phyloP scores from a whole-genome alignment of 2,329 filamentous ascomycete species.

The Ascochyta koolunga region DNA sequence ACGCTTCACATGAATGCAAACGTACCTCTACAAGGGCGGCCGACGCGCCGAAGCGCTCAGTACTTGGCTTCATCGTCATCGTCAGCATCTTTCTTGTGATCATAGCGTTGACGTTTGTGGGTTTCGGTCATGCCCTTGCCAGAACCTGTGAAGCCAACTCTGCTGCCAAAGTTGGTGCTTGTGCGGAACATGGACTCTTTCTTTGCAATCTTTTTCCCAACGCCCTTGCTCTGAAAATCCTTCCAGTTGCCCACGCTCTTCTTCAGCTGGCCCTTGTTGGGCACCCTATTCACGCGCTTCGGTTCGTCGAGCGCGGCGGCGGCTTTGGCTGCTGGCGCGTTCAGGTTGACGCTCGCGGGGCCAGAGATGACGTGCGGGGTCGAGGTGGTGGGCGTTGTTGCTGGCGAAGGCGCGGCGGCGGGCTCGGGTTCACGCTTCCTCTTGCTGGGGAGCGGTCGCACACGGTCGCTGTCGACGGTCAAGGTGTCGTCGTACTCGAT shows the following conservation, averaged over 20 bases:
- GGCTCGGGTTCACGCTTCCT: conserved; percentile 83
- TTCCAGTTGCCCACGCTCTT: conserved; percentile 93
- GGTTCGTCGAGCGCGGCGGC: conserved; percentile 65
- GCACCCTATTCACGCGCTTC: conserved; percentile 77
- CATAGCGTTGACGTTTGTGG: conserved; percentile 77
- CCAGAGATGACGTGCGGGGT: conserved; percentile 65
- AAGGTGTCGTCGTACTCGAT: conserved; percentile 91
- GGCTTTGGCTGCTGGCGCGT: conserved; percentile 67
- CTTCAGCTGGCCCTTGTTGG: conserved; percentile 91
- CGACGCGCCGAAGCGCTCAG: conserved; percentile 4
- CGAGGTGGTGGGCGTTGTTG: conserved; percentile 48
- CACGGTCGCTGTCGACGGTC: conserved; percentile 62
- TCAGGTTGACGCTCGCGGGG: conserved; percentile 69
- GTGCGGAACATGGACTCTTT: conserved; percentile 98
- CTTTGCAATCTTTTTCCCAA: conserved; percentile 70
- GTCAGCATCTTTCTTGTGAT: conserved; percentile 61
- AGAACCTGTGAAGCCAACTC: conserved; percentile 96
- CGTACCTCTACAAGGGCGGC: neutral
- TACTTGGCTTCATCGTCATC: conserved; percentile 29
- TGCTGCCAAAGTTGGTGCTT: conserved; percentile 80
- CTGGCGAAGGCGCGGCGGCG: conserved; percentile 59
- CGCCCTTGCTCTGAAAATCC: conserved; percentile 79
- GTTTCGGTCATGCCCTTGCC: conserved; percentile 97
- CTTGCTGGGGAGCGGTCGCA: conserved; percentile 47
- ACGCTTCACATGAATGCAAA: neutral